Conservation (phyloP, 2,329 filamentous ascomycete species). For the Sporothrix pallida region DNA sequence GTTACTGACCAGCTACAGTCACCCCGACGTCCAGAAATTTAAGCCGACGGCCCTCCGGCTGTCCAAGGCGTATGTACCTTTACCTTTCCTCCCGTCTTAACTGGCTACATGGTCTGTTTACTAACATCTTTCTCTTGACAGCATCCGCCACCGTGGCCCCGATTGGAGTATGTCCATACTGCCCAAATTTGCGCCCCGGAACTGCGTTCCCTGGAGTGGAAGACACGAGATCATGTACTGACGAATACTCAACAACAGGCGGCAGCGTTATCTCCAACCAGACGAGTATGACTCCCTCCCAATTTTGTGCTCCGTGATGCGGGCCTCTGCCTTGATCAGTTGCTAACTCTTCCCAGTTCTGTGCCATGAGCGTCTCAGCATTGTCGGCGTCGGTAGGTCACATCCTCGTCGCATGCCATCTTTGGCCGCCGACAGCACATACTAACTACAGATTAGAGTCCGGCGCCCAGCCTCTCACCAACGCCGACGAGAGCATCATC, state of each 20-base stretch:
- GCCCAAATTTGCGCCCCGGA: background rate
- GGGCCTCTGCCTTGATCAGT: background rate
- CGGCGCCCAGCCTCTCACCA: constrained; percentile 93
- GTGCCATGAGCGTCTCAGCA: constrained; percentile 95
- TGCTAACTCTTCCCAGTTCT: constrained; percentile 67
- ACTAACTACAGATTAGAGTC: constrained; percentile 66
- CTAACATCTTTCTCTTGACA: constrained; percentile 49
- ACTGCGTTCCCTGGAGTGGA: constrained; percentile 54
- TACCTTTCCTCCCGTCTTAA: constrained; percentile 40
- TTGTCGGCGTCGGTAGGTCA: constrained; percentile 88
- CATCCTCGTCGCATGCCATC: constrained; percentile 34
- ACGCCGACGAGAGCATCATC: constrained; percentile 83
- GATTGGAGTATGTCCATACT: constrained; percentile 78
- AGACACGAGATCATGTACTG: background rate
- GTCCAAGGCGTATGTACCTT: constrained; percentile 80
- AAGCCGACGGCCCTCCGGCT: constrained; percentile 93
- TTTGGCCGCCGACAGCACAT: constrained; percentile 32
- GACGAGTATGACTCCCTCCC: constrained; percentile 71
- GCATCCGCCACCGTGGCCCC: constrained; percentile 92
- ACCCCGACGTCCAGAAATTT: constrained; percentile 94
- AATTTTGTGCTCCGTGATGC: background rate
- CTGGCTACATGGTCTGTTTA: constrained; percentile 39
- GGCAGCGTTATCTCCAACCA: constrained; percentile 88
- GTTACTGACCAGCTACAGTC: constrained; percentile 53
- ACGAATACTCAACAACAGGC: constrained; percentile 56